Conservation (phyloP, 2,329 filamentous ascomycete genomes). For the Stagonosporopsis chrysanthemi region DNA sequence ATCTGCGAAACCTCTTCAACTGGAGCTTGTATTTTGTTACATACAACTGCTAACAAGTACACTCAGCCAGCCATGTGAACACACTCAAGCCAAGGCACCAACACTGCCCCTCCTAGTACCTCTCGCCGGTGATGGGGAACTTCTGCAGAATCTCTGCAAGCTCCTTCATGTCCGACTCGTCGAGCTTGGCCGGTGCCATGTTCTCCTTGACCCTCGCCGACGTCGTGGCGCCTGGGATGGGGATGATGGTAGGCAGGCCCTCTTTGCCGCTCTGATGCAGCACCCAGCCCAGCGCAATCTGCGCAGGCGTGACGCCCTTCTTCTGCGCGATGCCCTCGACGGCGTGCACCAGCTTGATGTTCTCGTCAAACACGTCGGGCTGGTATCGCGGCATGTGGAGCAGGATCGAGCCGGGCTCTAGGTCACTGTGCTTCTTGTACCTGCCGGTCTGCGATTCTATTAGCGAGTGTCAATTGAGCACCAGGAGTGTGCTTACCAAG, state of each 20-base stretch:
- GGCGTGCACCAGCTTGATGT: constrained; percentile 67
- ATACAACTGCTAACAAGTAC: constrained; percentile 22
- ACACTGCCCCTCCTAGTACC: constrained; percentile 43
- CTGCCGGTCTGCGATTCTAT: constrained; percentile 46
- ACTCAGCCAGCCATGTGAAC: background rate
- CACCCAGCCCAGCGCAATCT: constrained; percentile 73
- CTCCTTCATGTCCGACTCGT: constrained; percentile 58
- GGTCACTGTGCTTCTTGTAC: constrained; percentile 61
- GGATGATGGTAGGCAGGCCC: constrained; percentile 66
- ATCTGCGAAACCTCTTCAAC: constrained; percentile 19
- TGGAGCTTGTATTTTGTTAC: background rate
- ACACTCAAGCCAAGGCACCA: constrained; percentile 10
- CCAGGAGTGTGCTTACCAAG: constrained; percentile 43
- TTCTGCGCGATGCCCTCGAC: constrained; percentile 66
- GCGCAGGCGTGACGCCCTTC: constrained; percentile 66
- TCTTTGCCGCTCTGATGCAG: constrained; percentile 58
- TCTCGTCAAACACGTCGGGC: constrained; percentile 68
- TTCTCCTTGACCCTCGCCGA: constrained; percentile 68
- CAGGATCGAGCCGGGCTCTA: constrained; percentile 64
- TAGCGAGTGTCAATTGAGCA: constrained; percentile 16
- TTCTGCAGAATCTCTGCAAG: constrained; percentile 60
- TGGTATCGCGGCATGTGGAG: constrained; percentile 66
- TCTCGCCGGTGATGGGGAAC: constrained; percentile 52
- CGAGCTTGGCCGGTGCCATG: constrained; percentile 61
- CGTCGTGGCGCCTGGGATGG: constrained; percentile 71